These are phyloP conservation scores for Ustilago curta DNA, from an alignment of 1,284 basidiomycete genomes.

Conservation along the genomic window DNA sequence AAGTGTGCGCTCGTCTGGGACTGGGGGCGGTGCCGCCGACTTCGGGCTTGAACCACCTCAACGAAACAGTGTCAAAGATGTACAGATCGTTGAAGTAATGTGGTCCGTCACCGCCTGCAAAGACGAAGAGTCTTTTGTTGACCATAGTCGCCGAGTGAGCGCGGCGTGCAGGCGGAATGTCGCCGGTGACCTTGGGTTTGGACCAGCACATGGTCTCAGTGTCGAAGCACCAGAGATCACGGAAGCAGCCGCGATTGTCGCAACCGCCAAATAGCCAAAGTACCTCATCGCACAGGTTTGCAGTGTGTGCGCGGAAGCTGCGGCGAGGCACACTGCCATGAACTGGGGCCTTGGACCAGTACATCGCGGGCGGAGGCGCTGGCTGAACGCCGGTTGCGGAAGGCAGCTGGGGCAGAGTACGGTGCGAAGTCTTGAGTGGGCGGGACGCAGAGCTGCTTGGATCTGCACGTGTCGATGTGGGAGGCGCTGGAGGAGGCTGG, in stretches of 20 bases:
- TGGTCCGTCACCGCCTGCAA: slow-evolving; percentile 86
- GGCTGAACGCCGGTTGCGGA: slow-evolving; percentile 47
- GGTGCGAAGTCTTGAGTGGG: slow-evolving; percentile 34
- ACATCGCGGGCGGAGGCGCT: slow-evolving; percentile 74
- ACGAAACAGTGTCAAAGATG: slow-evolving; percentile 79
- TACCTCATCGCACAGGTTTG: slow-evolving; percentile 81
- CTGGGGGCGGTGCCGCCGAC: slow-evolving; percentile 71
- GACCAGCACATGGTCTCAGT: slow-evolving; percentile 92
- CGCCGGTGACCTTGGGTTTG: slow-evolving; percentile 51
- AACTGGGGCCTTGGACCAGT: slow-evolving; percentile 86
- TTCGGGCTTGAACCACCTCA: slow-evolving; percentile 53
- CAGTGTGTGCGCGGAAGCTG: slow-evolving; percentile 84
- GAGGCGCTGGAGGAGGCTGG: slow-evolving; percentile 9
- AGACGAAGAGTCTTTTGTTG: slow-evolving; percentile 80
- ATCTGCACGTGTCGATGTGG: slow-evolving; percentile 23
- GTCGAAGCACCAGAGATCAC: slow-evolving; percentile 86
- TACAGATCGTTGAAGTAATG: slow-evolving; percentile 76
- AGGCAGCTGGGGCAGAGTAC: slow-evolving; percentile 52
- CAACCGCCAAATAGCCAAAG: slow-evolving; percentile 92
- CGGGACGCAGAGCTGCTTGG: slow-evolving; percentile 8
- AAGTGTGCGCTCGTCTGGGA: slow-evolving; percentile 86
- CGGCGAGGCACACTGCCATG: slow-evolving; percentile 81
- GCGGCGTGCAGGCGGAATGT: slow-evolving; percentile 75
- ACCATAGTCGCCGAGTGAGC: slow-evolving; percentile 89
- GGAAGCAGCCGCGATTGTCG: slow-evolving; percentile 81